Evolutionary conservation across 495 filamentous ascomycete species (phyloP).

Genomic region (Penicillium angulare): DNA sequence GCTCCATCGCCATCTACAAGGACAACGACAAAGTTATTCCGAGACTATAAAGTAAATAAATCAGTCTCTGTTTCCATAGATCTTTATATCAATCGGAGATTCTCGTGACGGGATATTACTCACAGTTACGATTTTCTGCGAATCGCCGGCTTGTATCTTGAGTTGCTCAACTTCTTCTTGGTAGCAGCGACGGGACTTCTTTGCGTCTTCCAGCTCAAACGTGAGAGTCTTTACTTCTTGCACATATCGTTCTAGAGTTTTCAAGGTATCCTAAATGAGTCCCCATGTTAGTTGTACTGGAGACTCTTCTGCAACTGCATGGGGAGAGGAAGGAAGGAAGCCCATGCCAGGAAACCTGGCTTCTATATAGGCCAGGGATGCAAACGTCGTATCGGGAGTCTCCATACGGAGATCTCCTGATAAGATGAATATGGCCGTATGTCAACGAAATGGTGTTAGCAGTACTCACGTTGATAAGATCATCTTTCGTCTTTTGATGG

Average conservation of each 20-base stretch:
- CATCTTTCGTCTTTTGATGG: no score
- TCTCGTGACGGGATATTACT: no score
- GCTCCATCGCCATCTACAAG: conserved; percentile 5
- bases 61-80: not conserved
- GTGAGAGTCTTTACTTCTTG: not conserved
- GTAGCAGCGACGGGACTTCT: not conserved
- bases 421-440: no score
- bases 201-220: not conserved
- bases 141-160: not conserved
- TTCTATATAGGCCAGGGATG: no score
- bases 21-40: not conserved
- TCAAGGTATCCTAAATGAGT: not conserved
- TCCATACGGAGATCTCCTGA: no score
- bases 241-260: not conserved
- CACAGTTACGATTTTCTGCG: not conserved
- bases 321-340: no score
- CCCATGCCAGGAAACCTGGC: no score
- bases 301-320: no score
- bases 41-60: not conserved
- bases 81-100: no score
- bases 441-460: no score
- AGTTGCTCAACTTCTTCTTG: not conserved
- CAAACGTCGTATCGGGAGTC: no score
- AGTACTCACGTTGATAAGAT: no score
- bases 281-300: not conserved